phyloP scores from a whole-genome alignment of 202 grass and related monocot species.

The Eragrostis tef region DNA sequence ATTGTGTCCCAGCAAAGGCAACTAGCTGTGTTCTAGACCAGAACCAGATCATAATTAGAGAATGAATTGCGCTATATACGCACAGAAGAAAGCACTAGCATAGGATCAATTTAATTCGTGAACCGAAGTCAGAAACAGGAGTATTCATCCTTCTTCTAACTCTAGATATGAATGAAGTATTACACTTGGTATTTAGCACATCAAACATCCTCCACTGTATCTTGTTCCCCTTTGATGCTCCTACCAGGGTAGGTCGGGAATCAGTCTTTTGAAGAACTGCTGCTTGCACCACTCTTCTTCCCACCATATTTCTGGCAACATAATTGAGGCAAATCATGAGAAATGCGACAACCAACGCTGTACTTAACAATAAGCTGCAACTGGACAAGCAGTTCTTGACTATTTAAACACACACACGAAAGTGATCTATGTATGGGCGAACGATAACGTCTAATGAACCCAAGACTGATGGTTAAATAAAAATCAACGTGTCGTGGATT shows the following conservation, averaged over 20 bases:
- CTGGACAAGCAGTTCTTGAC: not conserved
- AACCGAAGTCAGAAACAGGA: constrained; percentile 51
- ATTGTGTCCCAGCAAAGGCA: not conserved
- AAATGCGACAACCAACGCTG: not conserved
- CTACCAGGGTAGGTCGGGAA: constrained; percentile 18
- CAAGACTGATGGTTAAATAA: not conserved
- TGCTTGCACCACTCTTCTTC: constrained; percentile 66
- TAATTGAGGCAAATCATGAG: not conserved
- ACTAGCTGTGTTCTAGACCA: not conserved
- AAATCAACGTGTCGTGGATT: not conserved
- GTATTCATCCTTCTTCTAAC: constrained; percentile 52
- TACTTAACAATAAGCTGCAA: not conserved
- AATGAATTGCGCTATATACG: constrained; percentile 45
- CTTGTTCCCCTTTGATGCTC: constrained; percentile 33
- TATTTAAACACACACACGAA: not conserved
- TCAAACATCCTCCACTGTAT: constrained; percentile 46
- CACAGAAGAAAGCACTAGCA: constrained; percentile 34
- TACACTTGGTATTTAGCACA: constrained; percentile 63
- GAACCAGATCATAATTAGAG: constrained; percentile 4
- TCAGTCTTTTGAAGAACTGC: constrained; percentile 63
- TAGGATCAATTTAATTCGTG: constrained; percentile 49
- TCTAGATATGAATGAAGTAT: constrained; percentile 66
- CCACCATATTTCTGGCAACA: constrained; percentile 67
- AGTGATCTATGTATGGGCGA: not conserved
- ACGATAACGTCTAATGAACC: not conserved